These are phyloP conservation scores for Tieghemostelium lacteum DNA, from an alignment of 78 protist genomes.

Conservation along the genomic window DNA sequence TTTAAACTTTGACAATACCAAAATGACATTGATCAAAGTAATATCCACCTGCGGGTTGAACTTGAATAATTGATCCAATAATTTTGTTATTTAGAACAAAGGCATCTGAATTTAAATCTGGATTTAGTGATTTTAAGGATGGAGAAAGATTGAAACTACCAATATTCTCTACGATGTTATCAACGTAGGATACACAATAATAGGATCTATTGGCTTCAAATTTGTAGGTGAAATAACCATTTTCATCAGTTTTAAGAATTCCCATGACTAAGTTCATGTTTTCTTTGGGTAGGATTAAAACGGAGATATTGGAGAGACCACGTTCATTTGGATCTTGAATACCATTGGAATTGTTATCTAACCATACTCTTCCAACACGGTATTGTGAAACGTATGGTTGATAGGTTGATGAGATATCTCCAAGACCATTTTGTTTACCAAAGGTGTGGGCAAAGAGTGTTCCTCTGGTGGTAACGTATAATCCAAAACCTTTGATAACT, in stretches of 20 bases:
- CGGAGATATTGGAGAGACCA: conserved; percentile 12
- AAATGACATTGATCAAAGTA: conserved; percentile 37
- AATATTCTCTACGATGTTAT: background rate
- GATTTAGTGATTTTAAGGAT: background rate
- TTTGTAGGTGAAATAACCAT: conserved; percentile 25
- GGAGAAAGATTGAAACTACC: background rate
- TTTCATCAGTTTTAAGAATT: background rate
- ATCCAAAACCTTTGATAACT: conserved; percentile 12
- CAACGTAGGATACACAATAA: background rate
- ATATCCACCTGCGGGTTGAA: conserved; percentile 7
- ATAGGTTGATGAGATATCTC: conserved; percentile 47
- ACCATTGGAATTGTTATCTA: conserved; percentile 44
- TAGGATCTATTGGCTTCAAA: background rate
- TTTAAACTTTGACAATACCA: conserved; percentile 19
- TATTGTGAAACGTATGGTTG: background rate
- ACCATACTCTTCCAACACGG: conserved; percentile 56
- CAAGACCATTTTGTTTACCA: conserved; percentile 53
- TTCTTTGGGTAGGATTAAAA: background rate
- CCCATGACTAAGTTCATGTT: background rate
- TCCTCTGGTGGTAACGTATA: background rate
- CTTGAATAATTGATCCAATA: background rate
- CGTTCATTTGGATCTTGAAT: conserved; percentile 44
- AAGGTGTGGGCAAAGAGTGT: background rate
- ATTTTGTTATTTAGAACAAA: background rate
- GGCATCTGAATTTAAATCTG: conserved; percentile 1